These are phyloP conservation scores for Grigorovia humatica DNA, from an alignment of 805 yeast genomes.

Conservation along the genomic window DNA sequence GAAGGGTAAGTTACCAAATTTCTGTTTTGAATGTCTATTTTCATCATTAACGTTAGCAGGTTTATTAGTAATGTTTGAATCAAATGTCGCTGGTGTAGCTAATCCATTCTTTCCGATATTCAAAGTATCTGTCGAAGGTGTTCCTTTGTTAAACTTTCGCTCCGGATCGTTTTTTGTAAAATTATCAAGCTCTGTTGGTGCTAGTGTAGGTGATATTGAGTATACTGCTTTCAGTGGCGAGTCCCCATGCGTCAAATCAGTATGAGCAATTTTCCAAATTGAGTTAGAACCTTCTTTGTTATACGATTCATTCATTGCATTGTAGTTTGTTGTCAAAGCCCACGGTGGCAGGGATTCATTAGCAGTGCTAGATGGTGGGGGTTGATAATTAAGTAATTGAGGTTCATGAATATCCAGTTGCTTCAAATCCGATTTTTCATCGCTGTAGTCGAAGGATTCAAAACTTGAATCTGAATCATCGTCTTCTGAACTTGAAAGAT, in stretches of 20 bases:
- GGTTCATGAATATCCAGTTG: slow-evolving; percentile 15
- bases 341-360: slow-evolving; percentile 12
- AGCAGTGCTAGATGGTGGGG: slow-evolving; percentile 5
- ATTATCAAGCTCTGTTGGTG: neutral
- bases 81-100: neutral
- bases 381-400: slow-evolving; percentile 9
- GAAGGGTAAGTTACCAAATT: slow-evolving; percentile 58
- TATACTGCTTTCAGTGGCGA: slow-evolving; percentile 14
- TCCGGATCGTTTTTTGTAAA: neutral
- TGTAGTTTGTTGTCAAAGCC: slow-evolving; percentile 4
- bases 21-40: neutral
- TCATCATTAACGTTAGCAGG: neutral
- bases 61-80: neutral
- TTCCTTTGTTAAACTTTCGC: neutral
- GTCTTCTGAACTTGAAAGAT: slow-evolving; percentile 25
- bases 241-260: slow-evolving; percentile 11
- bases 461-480: slow-evolving; percentile 25
- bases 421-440: slow-evolving; percentile 10
- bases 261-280: slow-evolving; percentile 20
- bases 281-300: slow-evolving; percentile 16
- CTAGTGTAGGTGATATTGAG: slow-evolving; percentile 2
- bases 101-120: neutral
- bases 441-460: slow-evolving; percentile 17
- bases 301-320: slow-evolving; percentile 6
- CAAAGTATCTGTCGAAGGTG: neutral